Percentiles rank a stretch among this genome's conserved stretches.
Conservation (phyloP, 2,329 filamentous ascomycete species). For the Pseudogymnoascus sp. region DNA sequence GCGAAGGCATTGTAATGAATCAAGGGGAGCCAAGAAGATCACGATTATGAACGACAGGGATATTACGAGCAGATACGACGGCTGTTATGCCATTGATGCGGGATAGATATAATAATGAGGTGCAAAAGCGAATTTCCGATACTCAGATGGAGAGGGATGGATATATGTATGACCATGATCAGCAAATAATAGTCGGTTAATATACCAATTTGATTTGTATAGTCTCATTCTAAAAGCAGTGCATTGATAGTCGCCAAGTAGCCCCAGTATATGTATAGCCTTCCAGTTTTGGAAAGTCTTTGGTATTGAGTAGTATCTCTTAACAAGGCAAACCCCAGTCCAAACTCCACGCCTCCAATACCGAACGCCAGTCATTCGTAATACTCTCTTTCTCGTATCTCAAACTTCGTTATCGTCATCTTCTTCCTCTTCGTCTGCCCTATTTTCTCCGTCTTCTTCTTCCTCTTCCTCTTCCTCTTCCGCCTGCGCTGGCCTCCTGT, state of each 20-base stretch:
- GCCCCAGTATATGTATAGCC: neutral
- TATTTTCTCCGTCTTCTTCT: slow-evolving; percentile 13
- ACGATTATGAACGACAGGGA: neutral
- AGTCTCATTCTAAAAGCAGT: neutral
- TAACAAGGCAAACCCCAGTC: neutral
- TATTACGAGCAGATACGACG: neutral
- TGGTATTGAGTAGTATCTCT: neutral
- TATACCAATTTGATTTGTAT: slow-evolving; percentile 3
- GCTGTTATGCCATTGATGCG: neutral
- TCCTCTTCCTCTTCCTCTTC: slow-evolving; percentile 16
- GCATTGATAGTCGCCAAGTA: neutral
- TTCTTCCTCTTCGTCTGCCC: neutral
- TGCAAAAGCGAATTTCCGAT: neutral
- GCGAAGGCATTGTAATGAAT: neutral
- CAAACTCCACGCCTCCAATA: neutral
- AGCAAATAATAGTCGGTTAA: neutral
- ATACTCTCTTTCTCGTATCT: neutral
- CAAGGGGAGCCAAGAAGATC: neutral
- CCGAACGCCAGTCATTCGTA: neutral
- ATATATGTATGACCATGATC: slow-evolving; percentile 1
- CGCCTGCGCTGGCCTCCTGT: slow-evolving; percentile 10
- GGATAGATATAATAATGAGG: neutral
- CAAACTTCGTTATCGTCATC: neutral
- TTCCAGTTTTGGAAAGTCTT: neutral
- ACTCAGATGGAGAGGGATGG: neutral